Base-by-base conservation (phyloP, 805 yeast genomes). In the Nakazawaea ernobii region DNA sequence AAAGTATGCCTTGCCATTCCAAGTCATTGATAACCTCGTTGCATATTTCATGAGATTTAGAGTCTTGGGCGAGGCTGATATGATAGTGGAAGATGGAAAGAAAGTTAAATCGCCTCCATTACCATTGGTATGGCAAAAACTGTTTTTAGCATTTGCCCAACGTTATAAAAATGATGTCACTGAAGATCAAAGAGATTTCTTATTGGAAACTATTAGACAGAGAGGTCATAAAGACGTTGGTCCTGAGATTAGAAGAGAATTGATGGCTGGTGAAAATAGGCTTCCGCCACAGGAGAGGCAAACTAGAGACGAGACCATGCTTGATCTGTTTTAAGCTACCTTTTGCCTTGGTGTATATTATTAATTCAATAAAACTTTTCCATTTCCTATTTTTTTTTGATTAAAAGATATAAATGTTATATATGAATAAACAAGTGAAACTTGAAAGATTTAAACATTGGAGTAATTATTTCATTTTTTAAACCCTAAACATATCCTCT, bases 91-190 rank as follows among this genome's bases (percentile, higher is more conserved):
- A 37, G 56, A 59, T 8, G 70, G 63, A 39, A 60, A 62, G 42
- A 67, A 67, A 15, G 65, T 71, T 43, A 60, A 55, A 38, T 59
- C 71, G n/a, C 81, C 84, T 26, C 77, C 77, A 43, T 74, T 94
- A 61, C 98, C 99, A 7, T 86, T 94, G 14, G 92, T 92, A 33
- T 94, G 99, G 98, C 98, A 95, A 65, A 95, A 92, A 65, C 92
- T 97, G 2, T 86, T 94, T 61, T 73, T 94, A 49, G 84, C 94
- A 1, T 94, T 94, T 70, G 96, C 97, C 32, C 97, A 91, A 69
- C 77, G 97, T 54, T 94, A 94, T 64, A 94, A 92, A 66, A 92
- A 94, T 61, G 99, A 94, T 72, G 88, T 94, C 50, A 94, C 99
- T n/a, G 96, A 89, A 58, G 99, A 94, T 63, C 99, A 94, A 73